Base-by-base conservation (phyloP, 1,284 basidiomycete species). In the Agroathelia rolfsii region DNA sequence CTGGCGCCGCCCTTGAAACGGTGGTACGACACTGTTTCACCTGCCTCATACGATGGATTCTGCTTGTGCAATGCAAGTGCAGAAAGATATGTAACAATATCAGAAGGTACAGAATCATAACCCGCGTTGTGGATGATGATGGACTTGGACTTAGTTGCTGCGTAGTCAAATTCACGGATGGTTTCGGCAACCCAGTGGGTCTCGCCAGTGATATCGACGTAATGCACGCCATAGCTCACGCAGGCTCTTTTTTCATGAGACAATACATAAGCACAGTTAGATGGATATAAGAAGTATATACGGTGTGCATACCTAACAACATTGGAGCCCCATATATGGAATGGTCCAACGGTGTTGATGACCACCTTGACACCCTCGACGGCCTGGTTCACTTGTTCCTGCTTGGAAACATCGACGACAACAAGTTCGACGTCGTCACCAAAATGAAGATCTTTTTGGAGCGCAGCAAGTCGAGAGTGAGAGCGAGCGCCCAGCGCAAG, bases 81-180 rank as follows among this genome's bases (percentile, higher is more conserved):
- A 9, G 70, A 60, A 30, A 82, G 58, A 52, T 70, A 76, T 1
- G 72, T 70, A 5, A 62, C 52, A 14, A 78, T 50, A 50, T 87
- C 84, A 9, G 75, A 72, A 2, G 83, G 81, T 10, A 83, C 49
- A 11, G 78, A 79, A 52, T 87, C 84, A 41, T 81, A 70, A 0
- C 79, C 84, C 38, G 72, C 80, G 3, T 70, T 62, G 8, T 76
- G 78, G 6, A 87, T 64, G 39, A 90, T 77, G 39, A 78, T 66
- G 1, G 82, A 59, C 12, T 69, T 66, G 0, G 72, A 78, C 49
- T 76, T 72, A 11, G 64, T 67, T 0, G 84, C 84, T 4, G 64
- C 47, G 43, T 69, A 77, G 53, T 87, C 77, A 45, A 67, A 80
- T 34, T 69, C 48, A 4, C 57, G 44, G 32, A 81, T 65, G 36